Evolutionary conservation across 169 alveolate species (phyloP), one percentile per base, ranked within the genome.

Genomic region (Eimeria sp.): DNA sequence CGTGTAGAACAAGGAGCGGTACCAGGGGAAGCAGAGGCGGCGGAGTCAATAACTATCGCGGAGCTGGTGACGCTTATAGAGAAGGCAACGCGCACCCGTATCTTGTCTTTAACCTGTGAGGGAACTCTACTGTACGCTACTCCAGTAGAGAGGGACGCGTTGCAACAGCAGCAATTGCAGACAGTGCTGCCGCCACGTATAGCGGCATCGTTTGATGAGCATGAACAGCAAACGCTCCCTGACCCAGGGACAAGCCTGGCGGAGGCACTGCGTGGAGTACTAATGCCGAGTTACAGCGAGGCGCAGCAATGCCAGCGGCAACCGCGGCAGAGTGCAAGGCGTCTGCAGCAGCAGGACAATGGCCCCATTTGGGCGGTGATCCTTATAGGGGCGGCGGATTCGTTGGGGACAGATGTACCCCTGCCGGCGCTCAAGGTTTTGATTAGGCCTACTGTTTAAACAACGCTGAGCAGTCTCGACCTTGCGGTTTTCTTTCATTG

Each of bases 81-180:
- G 43, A 88, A 30, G 37, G 60, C 74, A 4, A 58, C 80, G 33
- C 93, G 89, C 11, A 78, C 64, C 10, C 74, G 54, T 10, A 93
- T 93, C 27, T 8, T 37, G 66, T 37, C 76, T 40, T 52, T 93
- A 46, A 93, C 93, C 8, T 82, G 93, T 37, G 93, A 93, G 66
- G 96, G 87, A n/a, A 49, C 96, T 43, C 77, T 93, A 62, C 93
- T 93, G 18, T 93, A 64, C 72, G 33, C 90, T 37, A 60, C 83
- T 3, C 46, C 74, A 40, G 62, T 40, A 37, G 56, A 62, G 52
- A 78, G 80, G 6, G 60, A 46, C 16, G 14, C 56, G 33, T 40
- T 27, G 88, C 56, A 82, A 58, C 74, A 33, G 68, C 77, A 66
- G 74, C 80, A 56, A 33, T 6, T 33, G 77, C 56, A 40, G 74